phyloP scores from a whole-genome alignment of 371 early-diverging fungal genomes.

The Mucor velutinosus region DNA sequence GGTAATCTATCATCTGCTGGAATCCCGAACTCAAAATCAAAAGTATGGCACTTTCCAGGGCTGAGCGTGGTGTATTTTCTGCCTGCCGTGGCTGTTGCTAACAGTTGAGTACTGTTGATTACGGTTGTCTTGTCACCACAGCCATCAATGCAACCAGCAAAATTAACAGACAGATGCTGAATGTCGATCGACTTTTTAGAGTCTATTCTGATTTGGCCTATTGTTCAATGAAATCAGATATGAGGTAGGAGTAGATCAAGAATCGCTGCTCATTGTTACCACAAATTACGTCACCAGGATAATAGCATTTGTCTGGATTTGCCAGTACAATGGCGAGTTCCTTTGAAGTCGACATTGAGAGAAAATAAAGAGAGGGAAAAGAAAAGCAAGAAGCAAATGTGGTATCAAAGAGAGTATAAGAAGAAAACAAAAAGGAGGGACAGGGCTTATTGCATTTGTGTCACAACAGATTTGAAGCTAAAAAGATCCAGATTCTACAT shows the following conservation, averaged over 20 bases:
- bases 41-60: neutral
- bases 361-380: neutral
- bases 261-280: neutral
- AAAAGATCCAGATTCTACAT: neutral
- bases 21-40: conserved; percentile 17
- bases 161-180: conserved; percentile 9
- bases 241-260: neutral
- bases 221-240: neutral
- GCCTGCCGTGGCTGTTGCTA: conserved; percentile 12
- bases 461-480: neutral
- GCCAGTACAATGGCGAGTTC: conserved; percentile 14
- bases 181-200: conserved; percentile 16
- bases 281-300: conserved; percentile 18
- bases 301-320: conserved; percentile 2
- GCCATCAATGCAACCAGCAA: conserved; percentile 13
- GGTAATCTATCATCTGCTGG: conserved; percentile 15
- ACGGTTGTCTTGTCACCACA: conserved; percentile 11
- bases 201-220: conserved; percentile 14
- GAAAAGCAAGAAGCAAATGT: neutral
- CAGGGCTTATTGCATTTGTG: neutral
- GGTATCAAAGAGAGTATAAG: neutral
- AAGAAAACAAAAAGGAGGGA: neutral
- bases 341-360: conserved; percentile 10
- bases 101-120: neutral
- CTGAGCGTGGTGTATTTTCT: conserved; percentile 13